Evolutionary conservation across 2,329 filamentous ascomycete genomes (phyloP), one percentile per base, ranked within the genome.

Genomic region (Pestalotiopsis sp.): DNA sequence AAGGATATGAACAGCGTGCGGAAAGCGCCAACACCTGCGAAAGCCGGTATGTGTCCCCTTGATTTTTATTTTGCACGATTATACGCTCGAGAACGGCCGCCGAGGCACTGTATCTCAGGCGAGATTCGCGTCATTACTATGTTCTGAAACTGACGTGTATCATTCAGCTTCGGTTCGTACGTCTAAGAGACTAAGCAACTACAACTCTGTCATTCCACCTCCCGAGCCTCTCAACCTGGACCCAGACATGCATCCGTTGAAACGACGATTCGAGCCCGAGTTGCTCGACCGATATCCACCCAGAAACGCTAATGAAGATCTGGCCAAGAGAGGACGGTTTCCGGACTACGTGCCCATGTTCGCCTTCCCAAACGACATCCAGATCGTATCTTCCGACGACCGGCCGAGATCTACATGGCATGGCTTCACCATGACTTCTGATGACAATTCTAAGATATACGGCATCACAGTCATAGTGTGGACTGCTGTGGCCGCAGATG

Each of bases 291-390:
- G 95, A 79, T 98, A 98, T 75, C 96, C 96, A 7, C 92, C 94
- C 17, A 93, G 94, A 78, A 89, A 90, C 72, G 92, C 94, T 77
- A 86, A 90, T 25, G 94, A 97, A 69, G 95, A 98, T 74, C 81
- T 92, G 65, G 89, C 93, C 73, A 88, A 92, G 75, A 88, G 96
- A 76, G 94, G 94, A 67, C 91, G 89, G 68, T 98, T 99, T 77
- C 96, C 96, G 0, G 96, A 99, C 78, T 99, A 98, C 76, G 94
- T 99, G 20, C 96, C 96, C 68, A 98, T 99, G 96, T 99, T 99
- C 80, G 95, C 96, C 67, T 99, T 98, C 76, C 96, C 96, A 60
- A 98, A 98, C 80, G 96, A 99, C 79, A 96, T 99, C 74, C 94
- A 94, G 72, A 96, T 99, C 66, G 93, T 98, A 11, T 98, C 96